Conservation (phyloP, 139 green algal genomes). For the Yamagishiella unicocca region DNA sequence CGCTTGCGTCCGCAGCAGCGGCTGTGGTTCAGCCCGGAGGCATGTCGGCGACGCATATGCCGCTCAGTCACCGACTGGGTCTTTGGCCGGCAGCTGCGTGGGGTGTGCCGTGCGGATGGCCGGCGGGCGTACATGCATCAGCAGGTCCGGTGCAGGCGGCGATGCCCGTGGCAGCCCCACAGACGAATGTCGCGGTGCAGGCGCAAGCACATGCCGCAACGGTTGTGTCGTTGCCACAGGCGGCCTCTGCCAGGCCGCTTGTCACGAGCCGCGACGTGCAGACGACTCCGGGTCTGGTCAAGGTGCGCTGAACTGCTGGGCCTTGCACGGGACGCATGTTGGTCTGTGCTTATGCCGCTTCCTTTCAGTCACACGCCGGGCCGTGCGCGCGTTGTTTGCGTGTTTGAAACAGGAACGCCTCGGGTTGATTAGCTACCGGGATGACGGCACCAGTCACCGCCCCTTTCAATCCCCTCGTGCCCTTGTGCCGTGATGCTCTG, state of each 20-base stretch:
- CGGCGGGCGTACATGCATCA: not conserved
- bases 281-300: slow-evolving; percentile 6
- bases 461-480: no score
- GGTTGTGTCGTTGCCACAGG: not conserved
- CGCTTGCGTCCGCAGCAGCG: not conserved
- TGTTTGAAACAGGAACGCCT: no score
- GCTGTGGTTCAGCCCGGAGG: not conserved
- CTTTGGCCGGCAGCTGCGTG: slow-evolving; percentile 6
- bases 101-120: slow-evolving; percentile 1
- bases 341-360: no score
- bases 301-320: no score
- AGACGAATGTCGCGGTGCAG: no score
- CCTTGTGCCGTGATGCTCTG: no score
- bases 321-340: no score
- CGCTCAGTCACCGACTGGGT: slow-evolving; percentile 29
- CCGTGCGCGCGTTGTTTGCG: no score
- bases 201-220: no score
- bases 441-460: no score
- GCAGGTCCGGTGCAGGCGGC: not conserved
- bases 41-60: not conserved
- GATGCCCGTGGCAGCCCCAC: not conserved
- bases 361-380: no score
- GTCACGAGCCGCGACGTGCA: slow-evolving; percentile 32
- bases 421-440: no score
- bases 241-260: not conserved